Evolutionary conservation across 441 rosid species (phyloP).

Genomic region (Erysimum pusillum): DNA sequence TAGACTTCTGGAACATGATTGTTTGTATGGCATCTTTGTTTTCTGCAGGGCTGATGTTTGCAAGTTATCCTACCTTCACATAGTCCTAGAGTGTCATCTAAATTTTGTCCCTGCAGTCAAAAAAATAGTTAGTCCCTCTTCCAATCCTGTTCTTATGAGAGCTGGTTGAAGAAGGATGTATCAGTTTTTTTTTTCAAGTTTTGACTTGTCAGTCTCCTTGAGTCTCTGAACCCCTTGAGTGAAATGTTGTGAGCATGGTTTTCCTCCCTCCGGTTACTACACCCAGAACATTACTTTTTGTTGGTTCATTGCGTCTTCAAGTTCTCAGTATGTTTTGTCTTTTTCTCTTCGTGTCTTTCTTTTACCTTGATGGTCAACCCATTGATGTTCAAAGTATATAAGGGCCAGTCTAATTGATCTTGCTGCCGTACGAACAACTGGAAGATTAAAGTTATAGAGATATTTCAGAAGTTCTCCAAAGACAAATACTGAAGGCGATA

Average conservation of each 20-base stretch:
- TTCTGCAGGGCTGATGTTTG: conserved; percentile 71
- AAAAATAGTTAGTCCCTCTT: conserved; percentile 47
- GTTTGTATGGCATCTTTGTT: conserved; percentile 27
- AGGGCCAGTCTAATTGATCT: conserved; percentile 58
- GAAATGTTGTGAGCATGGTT: conserved; percentile 50
- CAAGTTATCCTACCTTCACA: conserved; percentile 52
- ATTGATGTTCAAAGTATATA: conserved; percentile 58
- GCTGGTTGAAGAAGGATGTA: conserved; percentile 48
- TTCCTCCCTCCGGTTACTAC: conserved; percentile 48
- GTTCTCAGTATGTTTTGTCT: conserved; percentile 31
- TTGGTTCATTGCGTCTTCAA: conserved; percentile 45
- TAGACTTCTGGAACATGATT: conserved; percentile 11
- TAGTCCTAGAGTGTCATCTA: conserved; percentile 57
- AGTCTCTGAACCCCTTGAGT: conserved; percentile 54
- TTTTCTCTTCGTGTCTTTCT: conserved; percentile 42
- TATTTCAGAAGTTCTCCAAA: conserved; percentile 48
- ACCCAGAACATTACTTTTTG: conserved; percentile 35
- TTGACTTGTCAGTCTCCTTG: conserved; percentile 45
- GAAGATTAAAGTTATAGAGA: conserved; percentile 55
- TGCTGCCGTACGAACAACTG: conserved; percentile 46
- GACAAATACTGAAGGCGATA: conserved; percentile 63
- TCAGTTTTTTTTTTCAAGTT: conserved; percentile 45
- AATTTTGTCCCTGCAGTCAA: conserved; percentile 46
- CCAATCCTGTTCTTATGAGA: conserved; percentile 49
- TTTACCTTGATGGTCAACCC: conserved; percentile 50